A percentile compares a stretch with the other conserved stretches of the same genome.
Evolutionary conservation across 106 monocot genomes (phyloP).

Genomic region (Ottelia alismoides): DNA sequence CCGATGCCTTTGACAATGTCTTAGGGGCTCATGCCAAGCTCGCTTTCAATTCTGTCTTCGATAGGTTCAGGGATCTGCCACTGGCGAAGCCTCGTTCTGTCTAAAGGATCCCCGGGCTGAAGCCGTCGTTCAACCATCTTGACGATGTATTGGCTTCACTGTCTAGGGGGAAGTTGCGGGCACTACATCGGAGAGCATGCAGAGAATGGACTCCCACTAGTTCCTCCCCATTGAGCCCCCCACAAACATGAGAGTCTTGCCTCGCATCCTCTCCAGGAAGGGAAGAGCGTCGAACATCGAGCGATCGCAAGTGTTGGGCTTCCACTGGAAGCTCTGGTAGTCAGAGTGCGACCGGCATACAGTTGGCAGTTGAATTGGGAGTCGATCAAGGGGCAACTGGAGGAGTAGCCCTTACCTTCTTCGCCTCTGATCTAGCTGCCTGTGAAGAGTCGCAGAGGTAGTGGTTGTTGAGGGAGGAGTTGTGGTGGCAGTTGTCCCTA

Average conservation of each 20-base stretch:
- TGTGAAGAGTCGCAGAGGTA: constrained; percentile 43
- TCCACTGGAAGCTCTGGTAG: constrained; percentile 70
- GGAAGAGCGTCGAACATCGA: constrained; percentile 86
- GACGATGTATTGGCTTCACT: too few relatives aligned
- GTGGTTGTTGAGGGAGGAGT: background rate
- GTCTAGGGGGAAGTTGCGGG: too few relatives aligned
- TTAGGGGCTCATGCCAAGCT: too few relatives aligned
- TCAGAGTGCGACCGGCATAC: constrained; percentile 55
- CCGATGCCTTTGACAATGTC: too few relatives aligned
- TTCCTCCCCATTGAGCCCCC: constrained; percentile 95
- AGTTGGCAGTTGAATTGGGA: constrained; percentile 80
- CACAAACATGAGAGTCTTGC: constrained; percentile 71
- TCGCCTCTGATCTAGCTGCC: constrained; percentile 72
- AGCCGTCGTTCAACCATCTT: too few relatives aligned
- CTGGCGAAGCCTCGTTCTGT: too few relatives aligned
- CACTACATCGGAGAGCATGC: too few relatives aligned
- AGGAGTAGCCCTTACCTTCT: too few relatives aligned
- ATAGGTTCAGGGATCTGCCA: too few relatives aligned
- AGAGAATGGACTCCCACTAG: constrained; percentile 89
- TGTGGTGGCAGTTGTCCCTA: background rate
- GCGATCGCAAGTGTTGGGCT: constrained; percentile 50
- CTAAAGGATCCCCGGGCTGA: too few relatives aligned
- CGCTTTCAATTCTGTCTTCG: too few relatives aligned
- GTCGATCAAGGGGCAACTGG: constrained; percentile 47
- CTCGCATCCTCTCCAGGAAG: constrained; percentile 77